A percentile compares a stretch with the other conserved stretches of the same genome.
Conservation (phyloP, 2,329 filamentous ascomycete species). For the Cladophialophora immunda region DNA sequence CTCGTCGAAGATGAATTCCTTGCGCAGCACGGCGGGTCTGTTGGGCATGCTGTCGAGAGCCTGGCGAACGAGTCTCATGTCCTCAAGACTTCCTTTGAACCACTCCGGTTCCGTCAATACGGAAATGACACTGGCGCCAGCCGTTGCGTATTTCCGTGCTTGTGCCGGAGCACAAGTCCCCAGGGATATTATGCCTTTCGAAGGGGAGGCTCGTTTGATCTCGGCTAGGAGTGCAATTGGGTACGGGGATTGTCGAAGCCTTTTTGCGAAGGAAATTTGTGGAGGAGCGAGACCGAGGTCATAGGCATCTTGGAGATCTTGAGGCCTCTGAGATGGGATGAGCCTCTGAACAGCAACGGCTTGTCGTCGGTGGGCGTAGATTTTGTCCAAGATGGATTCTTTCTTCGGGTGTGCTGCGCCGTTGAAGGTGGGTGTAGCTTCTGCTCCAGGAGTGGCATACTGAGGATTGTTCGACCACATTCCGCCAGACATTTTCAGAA, state of each 20-base stretch:
- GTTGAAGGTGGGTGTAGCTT: slow-evolving; percentile 41
- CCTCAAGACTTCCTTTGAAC: slow-evolving; percentile 98
- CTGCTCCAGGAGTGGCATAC: slow-evolving; percentile 33
- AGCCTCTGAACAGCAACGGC: slow-evolving; percentile 82
- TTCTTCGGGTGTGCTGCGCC: slow-evolving; percentile 62
- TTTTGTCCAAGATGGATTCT: slow-evolving; percentile 86
- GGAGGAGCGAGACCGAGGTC: slow-evolving; percentile 85
- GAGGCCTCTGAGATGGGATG: slow-evolving; percentile 82
- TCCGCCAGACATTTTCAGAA: slow-evolving; percentile 84
- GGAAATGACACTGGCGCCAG: slow-evolving; percentile 95
- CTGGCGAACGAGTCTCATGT: slow-evolving; percentile 84
- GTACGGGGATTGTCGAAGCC: slow-evolving; percentile 82
- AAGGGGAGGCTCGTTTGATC: slow-evolving; percentile 95
- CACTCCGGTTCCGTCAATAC: slow-evolving; percentile 98
- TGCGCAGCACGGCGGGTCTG: slow-evolving; percentile 87
- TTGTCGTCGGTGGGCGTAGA: slow-evolving; percentile 82
- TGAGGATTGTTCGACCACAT: slow-evolving; percentile 70
- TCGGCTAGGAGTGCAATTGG: slow-evolving; percentile 95
- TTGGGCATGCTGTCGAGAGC: slow-evolving; percentile 92
- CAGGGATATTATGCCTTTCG: slow-evolving; percentile 91
- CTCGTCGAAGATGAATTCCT: slow-evolving; percentile 97
- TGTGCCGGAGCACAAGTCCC: slow-evolving; percentile 88
- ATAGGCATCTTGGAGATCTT: slow-evolving; percentile 86
- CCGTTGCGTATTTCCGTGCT: slow-evolving; percentile 88
- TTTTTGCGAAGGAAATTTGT: slow-evolving; percentile 78